Percentiles rank a stretch among this genome's conserved stretches.
phyloP scores from a whole-genome alignment of 2,329 filamentous ascomycete species.

The Fusarium tjaetaba region DNA sequence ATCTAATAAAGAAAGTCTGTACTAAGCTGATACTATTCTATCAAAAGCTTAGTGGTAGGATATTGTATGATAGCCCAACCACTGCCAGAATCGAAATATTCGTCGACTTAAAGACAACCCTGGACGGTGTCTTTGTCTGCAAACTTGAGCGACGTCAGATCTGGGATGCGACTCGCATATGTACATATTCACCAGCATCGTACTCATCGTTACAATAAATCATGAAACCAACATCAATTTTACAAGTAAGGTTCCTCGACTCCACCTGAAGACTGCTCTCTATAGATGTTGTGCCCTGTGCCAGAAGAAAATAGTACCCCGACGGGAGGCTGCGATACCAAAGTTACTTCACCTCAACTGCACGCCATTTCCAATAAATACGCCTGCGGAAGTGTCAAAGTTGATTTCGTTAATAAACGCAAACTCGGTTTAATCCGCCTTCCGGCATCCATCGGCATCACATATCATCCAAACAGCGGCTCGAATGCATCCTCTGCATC shows the following conservation, averaged over 20 bases:
- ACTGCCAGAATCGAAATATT: not conserved
- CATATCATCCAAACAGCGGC: not conserved
- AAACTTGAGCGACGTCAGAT: not conserved
- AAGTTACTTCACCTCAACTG: not conserved
- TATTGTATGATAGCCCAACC: rapidly evolving
- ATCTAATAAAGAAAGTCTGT: rapidly evolving
- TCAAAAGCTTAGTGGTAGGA: rapidly evolving
- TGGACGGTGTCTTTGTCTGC: too few species aligned
- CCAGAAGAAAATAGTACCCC: too few species aligned
- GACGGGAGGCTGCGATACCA: not conserved
- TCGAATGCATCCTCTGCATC: not conserved
- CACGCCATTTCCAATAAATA: not conserved
- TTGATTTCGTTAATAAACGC: not conserved
- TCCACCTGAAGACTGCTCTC: not conserved
- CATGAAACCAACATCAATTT: not conserved
- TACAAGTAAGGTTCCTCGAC: too few species aligned
- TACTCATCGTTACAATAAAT: too few species aligned
- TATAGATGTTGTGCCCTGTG: not conserved
- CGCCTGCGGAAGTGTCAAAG: not conserved
- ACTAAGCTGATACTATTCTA: too few species aligned
- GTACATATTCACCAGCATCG: too few species aligned
- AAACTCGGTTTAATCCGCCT: not conserved
- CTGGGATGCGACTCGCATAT: not conserved
- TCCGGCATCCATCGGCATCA: not conserved
- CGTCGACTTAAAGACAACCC: too few species aligned